Conservation (phyloP, 768 basidiomycete species). For the Podaxis mareebaensis region DNA sequence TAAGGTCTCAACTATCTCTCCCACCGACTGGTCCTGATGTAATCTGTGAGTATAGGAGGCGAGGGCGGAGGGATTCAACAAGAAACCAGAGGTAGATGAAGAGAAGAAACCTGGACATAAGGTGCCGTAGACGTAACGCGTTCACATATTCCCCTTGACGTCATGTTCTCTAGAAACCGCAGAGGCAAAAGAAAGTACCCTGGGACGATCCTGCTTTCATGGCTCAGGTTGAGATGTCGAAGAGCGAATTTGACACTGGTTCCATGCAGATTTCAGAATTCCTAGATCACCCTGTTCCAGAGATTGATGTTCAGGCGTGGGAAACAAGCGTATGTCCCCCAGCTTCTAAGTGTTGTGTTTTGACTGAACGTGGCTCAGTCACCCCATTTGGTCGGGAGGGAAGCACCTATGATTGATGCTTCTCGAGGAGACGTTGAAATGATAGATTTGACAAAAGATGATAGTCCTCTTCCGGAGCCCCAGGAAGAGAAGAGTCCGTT, state of each 20-base stretch:
- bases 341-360: neutral
- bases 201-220: constrained; percentile 28
- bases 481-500: neutral
- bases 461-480: neutral
- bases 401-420: neutral
- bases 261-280: constrained; percentile 8
- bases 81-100: neutral
- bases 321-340: constrained; percentile 3
- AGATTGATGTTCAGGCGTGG: constrained; percentile 33
- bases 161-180: constrained; percentile 9
- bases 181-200: constrained; percentile 31
- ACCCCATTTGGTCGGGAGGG: neutral
- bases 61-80: neutral
- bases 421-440: constrained; percentile 27
- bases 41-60: neutral
- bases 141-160: neutral
- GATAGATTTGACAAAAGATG: constrained; percentile 46
- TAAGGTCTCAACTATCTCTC: neutral
- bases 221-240: constrained; percentile 16
- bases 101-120: neutral
- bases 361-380: neutral
- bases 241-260: constrained; percentile 1
- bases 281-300: constrained; percentile 5
- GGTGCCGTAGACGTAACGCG: constrained; percentile 3
- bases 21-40: neutral